Percentiles rank a stretch among this genome's conserved stretches.
Evolutionary conservation across 805 yeast genomes (phyloP).

Genomic region (Candida michaelii): DNA sequence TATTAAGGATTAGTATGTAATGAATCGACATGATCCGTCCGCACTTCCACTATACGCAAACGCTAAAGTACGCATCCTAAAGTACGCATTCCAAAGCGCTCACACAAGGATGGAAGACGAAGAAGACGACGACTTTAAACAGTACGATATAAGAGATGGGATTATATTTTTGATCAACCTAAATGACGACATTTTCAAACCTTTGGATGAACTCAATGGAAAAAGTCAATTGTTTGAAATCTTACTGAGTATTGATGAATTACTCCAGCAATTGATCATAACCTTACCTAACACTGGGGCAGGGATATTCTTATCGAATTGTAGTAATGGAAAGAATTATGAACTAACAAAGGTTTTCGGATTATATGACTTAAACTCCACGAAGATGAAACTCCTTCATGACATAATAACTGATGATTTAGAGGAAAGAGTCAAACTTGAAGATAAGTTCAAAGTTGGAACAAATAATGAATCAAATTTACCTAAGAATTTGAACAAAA

Average conservation of each 20-base stretch:
- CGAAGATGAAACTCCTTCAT: conserved; percentile 56
- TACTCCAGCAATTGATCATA: conserved; percentile 65
- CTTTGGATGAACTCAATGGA: conserved; percentile 35
- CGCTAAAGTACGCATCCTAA: no score
- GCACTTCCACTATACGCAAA: neutral
- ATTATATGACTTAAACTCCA: conserved; percentile 53
- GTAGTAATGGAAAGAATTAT: conserved; percentile 32
- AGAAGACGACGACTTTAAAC: conserved; percentile 25
- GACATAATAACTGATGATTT: conserved; percentile 48
- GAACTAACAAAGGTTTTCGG: conserved; percentile 54
- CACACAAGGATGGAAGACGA: conserved; percentile 12
- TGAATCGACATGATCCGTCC: conserved; percentile 65
- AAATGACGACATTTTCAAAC: conserved; percentile 44
- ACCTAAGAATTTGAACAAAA: conserved; percentile 45
- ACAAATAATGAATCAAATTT: conserved; percentile 15
- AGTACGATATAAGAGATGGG: conserved; percentile 59
- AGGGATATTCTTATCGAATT: conserved; percentile 67
- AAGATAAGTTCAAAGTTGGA: conserved; percentile 13
- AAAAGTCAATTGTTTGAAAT: conserved; percentile 51
- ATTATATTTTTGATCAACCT: conserved; percentile 63
- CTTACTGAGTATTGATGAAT: conserved; percentile 55
- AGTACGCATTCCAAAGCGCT: no score
- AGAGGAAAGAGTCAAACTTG: conserved; percentile 9
- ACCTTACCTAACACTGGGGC: conserved; percentile 68
- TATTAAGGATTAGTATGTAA: conserved; percentile 77